Evolutionary conservation across 805 yeast species (phyloP), one percentile per base, ranked within the genome.

Genomic region (Myxozyma mucilagina): DNA sequence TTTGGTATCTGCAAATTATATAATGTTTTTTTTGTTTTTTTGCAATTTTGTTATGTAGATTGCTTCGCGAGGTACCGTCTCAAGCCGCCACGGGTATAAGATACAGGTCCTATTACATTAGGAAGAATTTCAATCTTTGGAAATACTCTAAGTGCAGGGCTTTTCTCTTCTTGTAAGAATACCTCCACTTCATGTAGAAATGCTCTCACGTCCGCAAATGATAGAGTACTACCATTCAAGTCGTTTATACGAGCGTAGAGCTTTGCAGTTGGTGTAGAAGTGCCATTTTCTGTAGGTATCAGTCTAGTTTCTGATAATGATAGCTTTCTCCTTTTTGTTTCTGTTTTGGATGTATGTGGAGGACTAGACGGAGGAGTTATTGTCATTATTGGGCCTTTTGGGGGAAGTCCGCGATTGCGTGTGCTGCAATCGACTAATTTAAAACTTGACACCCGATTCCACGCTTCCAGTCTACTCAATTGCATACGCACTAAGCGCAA

Each of bases 71-170:
- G 29, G 29, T 24, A 24, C 29, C 47, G 31, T 13, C 41, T 32
- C 31, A 55, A 44, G 16, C 57, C 47, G 11, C 53, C 53, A 2
- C 61, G 61, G 11, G 53, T 31, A 47, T 39, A 43, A 8, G 44
- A 34, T 10, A 52, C 44, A 6, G 53, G 56, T 0, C 56, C 61
- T 13, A 36, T 14, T 10, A 57, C 43, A n/a, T 61, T 57, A 8
- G 65, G 65, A 32, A 61, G 45, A 32, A 61, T 49, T 47, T 61
- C 65, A 16, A 61, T 59, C 32, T 38, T 35, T n/a, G 63, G 65
- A 35, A 61, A 61, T 11, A 50, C 52, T 8, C 59, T 38, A 10
- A 36, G 24, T 1, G 51, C 29, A 4, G 47, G 47, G 20, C 53
- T 63, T 11, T 18, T 36, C 34, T 59, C 57, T 35, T 8, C 13